Conservation (phyloP, 2,329 filamentous ascomycete genomes). For the Calonectria pteridis region DNA sequence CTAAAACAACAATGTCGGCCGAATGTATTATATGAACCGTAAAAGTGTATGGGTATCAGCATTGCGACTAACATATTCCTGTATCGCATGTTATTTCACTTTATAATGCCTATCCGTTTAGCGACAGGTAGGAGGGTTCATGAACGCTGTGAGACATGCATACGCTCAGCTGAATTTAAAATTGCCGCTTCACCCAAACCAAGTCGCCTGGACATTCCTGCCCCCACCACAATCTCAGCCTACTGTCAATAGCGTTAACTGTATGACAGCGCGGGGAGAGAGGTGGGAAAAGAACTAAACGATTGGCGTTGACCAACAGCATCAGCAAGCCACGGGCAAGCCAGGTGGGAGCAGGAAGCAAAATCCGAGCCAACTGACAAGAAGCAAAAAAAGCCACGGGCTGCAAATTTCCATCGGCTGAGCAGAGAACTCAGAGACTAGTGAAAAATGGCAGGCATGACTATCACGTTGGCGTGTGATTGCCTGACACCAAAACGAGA, state of each 20-base stretch:
- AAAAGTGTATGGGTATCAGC: neutral
- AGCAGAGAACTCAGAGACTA: neutral
- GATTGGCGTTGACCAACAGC: neutral
- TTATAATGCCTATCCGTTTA: no score
- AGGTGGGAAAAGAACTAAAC: neutral
- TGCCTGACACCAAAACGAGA: neutral
- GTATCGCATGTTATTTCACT: neutral
- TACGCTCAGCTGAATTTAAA: neutral
- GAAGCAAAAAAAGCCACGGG: neutral
- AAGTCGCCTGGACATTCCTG: neutral
- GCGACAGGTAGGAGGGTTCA: neutral
- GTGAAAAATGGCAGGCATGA: neutral
- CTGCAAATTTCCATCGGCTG: neutral
- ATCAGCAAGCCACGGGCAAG: slow-evolving; percentile 1
- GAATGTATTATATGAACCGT: no score
- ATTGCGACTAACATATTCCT: neutral
- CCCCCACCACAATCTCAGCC: neutral
- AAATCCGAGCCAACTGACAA: neutral
- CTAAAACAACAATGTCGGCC: neutral
- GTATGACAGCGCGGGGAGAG: neutral
- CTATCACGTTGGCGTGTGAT: neutral
- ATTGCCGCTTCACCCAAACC: no score
- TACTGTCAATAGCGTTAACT: neutral
- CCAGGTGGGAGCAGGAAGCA: neutral
- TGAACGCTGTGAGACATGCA: neutral